Conservation (phyloP, 2,329 filamentous ascomycete genomes). For the Endothia cerciana region DNA sequence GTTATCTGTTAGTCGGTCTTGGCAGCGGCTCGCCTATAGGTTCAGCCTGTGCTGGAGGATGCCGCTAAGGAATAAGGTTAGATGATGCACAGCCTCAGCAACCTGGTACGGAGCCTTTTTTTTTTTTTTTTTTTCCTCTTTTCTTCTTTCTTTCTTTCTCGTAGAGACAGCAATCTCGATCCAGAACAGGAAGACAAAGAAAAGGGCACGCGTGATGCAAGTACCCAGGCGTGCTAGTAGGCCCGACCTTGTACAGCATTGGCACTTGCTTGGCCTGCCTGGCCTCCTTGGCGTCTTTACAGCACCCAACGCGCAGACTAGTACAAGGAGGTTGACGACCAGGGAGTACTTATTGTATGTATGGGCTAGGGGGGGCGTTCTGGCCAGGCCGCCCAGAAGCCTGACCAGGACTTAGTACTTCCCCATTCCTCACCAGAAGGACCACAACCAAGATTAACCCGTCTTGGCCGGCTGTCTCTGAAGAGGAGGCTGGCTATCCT, state of each 20-base stretch:
- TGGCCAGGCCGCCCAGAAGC: no score
- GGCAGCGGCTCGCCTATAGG: constrained; percentile 9
- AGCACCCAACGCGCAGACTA: no score
- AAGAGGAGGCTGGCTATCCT: constrained; percentile 3
- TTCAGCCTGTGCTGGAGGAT: background rate
- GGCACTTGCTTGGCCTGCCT: constrained; percentile 26
- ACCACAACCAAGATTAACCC: background rate
- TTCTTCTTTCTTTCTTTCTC: background rate
- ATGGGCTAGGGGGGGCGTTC: no score
- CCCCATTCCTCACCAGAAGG: background rate
- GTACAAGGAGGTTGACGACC: no score
- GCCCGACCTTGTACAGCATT: constrained; percentile 11
- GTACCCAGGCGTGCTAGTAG: background rate
- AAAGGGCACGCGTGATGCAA: background rate
- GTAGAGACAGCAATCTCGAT: no score
- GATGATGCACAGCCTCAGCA: background rate
- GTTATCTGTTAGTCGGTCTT: constrained; percentile 12
- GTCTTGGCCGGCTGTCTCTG: background rate
- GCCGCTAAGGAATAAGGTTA: constrained; percentile 2
- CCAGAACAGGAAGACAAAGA: no score
- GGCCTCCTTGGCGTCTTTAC: constrained; percentile 15
- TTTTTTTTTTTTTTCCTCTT: background rate
- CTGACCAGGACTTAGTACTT: no score
- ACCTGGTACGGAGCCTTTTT: no score
- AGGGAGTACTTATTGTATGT: no score